Base-by-base conservation (phyloP, 768 basidiomycete genomes). In the Clitopilus passeckerianus region DNA sequence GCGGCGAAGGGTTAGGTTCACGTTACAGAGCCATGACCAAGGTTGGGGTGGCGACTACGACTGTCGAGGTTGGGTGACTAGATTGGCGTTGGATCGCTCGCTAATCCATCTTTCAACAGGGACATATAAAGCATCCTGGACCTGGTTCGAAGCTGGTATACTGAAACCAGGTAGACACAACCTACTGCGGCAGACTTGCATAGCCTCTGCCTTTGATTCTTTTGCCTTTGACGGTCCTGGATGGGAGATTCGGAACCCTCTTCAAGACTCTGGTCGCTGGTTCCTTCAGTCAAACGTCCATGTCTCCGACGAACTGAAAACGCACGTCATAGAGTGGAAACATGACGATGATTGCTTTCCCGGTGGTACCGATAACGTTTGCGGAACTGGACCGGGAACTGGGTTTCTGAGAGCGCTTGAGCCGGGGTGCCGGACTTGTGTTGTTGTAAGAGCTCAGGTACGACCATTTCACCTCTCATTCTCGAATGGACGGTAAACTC, bases 131-230 rank as follows among this genome's bases (percentile, higher is more conserved):
- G 59, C 57, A 27, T 67, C 65, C 0, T 66, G 56, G 33, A 67
- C 65, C 1, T 70, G 68, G 68, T 70, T 70, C 35, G 66, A 65
- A 41, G 67, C 67, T 12, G 56, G 56, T 5, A 66, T 69, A 20
- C 12, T 50, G 15, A 18, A 23, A 18, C 16, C 16, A n/a, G 46
- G 20, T 22, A 5, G 3, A 50, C 10, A 12, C 5, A 22, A 50
- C 5, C 10, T 20, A 12, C 22, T n/a, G 22, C 4, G 10, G 6
- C 2, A 50, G 18, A 5, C 20, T 22, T 7, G 5, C 3, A 18
- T 18, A 12, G 12, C 18, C 22, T 9, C 16, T 12, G 12, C 16
- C 2, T 20, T 50, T 50, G 46, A 50, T 50, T 5, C 2, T 9
- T 3, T 2, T 3, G 46, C 46, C 10, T 50, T 50, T 22, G 20